Base-by-base conservation (phyloP, 1,139 yeast genomes). In the Magnusiomyces tetraspermus region DNA sequence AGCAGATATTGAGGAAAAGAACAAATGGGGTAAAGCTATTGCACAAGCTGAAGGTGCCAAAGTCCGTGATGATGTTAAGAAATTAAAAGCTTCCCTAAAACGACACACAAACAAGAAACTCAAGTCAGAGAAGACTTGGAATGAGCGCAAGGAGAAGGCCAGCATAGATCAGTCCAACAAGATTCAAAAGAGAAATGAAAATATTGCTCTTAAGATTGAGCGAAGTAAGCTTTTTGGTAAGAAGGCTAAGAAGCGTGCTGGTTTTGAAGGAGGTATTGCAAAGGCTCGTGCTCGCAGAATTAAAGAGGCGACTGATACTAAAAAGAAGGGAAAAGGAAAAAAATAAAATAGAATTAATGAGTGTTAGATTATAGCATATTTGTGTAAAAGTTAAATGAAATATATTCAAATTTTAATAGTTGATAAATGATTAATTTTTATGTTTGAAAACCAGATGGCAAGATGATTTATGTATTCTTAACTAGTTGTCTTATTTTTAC, bases 31-130 rank as follows among this genome's bases (percentile, higher is more conserved):
- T 62, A 77, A 79, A 60, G 87, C 94, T 22, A 75, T 90, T 72
- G 77, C 85, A 37, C 92, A 85, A 64, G 90, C 95, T 2, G 96
- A 89, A 69, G 98, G 98, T 48, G 75, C 71, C 46, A 90, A 88
- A 67, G 73, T 90, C 49, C 85, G 85, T 62, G 97, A 94, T 67
- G 95, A 92, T 67, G 98, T 90, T 66, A 83, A 81, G 64, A 72
- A 92, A 61, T 76, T 94, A 67, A 84, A 83, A 63, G 90, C 88
- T 67, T 87, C 97, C 1, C 70, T 92, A 57, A 89, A 85, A 71
- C 77, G 86, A 61, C 86, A 87, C 64, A 95, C 86, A 62, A 79
- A 84, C 57, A 76, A 78, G 66, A 89, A 88, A 71, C 77, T 86
- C 63, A 85, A 80, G 71, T 84, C 94, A 59, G 94, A 86, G 62